Conservation (phyloP, 2,329 filamentous ascomycete genomes). For the Fusarium sp. region DNA sequence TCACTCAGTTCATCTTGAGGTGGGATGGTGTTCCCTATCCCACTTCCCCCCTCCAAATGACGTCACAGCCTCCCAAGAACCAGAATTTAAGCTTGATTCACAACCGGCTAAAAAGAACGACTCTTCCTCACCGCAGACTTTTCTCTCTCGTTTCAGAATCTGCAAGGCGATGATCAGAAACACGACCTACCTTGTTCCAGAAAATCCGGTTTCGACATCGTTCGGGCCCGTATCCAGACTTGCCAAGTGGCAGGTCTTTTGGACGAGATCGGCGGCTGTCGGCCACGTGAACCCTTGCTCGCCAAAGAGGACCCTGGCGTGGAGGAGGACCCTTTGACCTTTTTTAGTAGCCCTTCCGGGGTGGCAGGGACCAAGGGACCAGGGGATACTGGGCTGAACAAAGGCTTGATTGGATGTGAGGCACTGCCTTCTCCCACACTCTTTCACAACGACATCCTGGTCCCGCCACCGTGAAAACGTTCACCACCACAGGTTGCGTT, state of each 20-base stretch:
- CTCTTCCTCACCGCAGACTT: slow-evolving; percentile 8
- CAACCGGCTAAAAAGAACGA: slow-evolving; percentile 8
- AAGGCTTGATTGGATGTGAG: slow-evolving; percentile 38
- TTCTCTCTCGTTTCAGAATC: slow-evolving; percentile 37
- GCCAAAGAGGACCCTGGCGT: slow-evolving; percentile 6
- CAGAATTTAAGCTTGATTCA: slow-evolving; percentile 9
- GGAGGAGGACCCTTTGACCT: slow-evolving; percentile 25
- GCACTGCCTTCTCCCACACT: slow-evolving; percentile 13
- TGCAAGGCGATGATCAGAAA: slow-evolving; percentile 38
- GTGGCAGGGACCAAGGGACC: slow-evolving; percentile 19
- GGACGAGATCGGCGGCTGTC: slow-evolving; percentile 37
- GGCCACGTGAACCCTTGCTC: slow-evolving; percentile 35
- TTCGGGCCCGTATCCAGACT: slow-evolving; percentile 12
- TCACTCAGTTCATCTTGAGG: background rate
- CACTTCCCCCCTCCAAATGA: slow-evolving; percentile 23
- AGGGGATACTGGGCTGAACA: background rate
- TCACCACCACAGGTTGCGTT: slow-evolving; percentile 28
- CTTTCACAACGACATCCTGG: slow-evolving; percentile 24
- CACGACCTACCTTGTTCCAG: slow-evolving; percentile 27
- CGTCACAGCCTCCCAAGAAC: slow-evolving; percentile 15
- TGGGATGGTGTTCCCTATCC: background rate
- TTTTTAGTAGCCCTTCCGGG: slow-evolving; percentile 16
- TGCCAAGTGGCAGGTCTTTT: slow-evolving; percentile 26
- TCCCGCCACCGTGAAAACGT: slow-evolving; percentile 23
- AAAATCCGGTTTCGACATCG: slow-evolving; percentile 38